A percentile compares a stretch with the other conserved stretches of the same genome.
Evolutionary conservation across 805 yeast genomes (phyloP).

Genomic region (Cyberlindnera misumaiensis): DNA sequence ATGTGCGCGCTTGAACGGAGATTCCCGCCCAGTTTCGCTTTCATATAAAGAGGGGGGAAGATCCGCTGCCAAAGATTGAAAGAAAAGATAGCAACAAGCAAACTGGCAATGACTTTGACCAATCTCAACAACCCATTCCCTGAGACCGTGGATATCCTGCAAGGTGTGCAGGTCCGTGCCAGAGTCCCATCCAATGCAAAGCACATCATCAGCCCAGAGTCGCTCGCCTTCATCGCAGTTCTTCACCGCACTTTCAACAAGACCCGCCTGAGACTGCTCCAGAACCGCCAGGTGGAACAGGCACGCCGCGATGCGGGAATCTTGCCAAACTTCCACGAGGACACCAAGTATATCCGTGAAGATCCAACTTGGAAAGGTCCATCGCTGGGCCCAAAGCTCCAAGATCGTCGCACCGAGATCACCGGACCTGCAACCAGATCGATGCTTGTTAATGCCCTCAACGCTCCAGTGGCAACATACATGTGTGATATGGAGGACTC

Average conservation of each 20-base stretch:
- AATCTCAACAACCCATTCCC: slow-evolving; percentile 26
- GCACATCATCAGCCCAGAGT: slow-evolving; percentile 36
- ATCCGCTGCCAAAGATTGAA: no score
- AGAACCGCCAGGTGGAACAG: slow-evolving; percentile 58
- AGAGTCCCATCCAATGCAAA: slow-evolving; percentile 32
- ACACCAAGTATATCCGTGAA: slow-evolving; percentile 58
- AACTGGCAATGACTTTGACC: no score
- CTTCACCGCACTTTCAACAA: slow-evolving; percentile 67
- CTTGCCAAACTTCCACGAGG: slow-evolving; percentile 56
- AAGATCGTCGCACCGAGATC: slow-evolving; percentile 71
- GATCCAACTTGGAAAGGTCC: slow-evolving; percentile 75
- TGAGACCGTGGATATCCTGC: slow-evolving; percentile 23
- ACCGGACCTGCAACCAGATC: slow-evolving; percentile 78
- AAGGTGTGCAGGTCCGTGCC: slow-evolving; percentile 32
- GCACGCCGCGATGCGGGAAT: slow-evolving; percentile 53
- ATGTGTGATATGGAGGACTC: slow-evolving; percentile 87
- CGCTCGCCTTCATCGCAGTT: slow-evolving; percentile 63
- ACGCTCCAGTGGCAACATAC: slow-evolving; percentile 71
- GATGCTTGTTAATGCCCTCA: slow-evolving; percentile 77
- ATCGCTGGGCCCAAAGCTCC: slow-evolving; percentile 63
- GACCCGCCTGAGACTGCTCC: slow-evolving; percentile 51
- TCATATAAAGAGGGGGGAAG: no score
- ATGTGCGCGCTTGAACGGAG: no score
- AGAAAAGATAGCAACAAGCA: no score
- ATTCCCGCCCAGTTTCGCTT: no score